Evolutionary conservation across 352 stramenopile species (phyloP).

Genomic region (Pythium aphanidermatum): DNA sequence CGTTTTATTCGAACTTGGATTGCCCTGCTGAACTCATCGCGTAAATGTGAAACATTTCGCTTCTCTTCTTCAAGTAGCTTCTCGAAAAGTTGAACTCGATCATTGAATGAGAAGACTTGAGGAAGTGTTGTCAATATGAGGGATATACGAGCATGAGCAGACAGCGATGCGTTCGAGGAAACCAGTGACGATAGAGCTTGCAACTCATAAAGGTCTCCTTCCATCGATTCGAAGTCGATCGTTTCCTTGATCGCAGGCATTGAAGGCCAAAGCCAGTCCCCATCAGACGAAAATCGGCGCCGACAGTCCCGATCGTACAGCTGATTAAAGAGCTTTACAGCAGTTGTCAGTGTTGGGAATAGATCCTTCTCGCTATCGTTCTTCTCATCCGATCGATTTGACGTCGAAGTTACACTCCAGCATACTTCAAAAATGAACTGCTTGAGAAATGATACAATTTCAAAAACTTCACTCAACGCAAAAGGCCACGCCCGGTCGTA

Average conservation of each 20-base stretch:
- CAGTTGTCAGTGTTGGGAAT: conserved; percentile 48
- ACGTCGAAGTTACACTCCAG: conserved; percentile 28
- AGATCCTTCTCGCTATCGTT: conserved; percentile 9
- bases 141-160: conserved; percentile 34
- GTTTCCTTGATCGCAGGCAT: conserved; percentile 64
- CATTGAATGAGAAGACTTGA: conserved; percentile 73
- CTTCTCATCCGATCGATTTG: not conserved
- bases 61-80: conserved; percentile 67
- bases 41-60: conserved; percentile 29
- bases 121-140: conserved; percentile 68
- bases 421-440: conserved; percentile 64
- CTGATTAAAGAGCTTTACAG: conserved; percentile 76
- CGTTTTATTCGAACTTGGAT: conserved; percentile 64
- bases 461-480: conserved; percentile 26
- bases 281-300: conserved; percentile 34
- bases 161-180: conserved; percentile 21
- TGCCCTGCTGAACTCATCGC: conserved; percentile 49
- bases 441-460: conserved; percentile 50
- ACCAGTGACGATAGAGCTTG: conserved; percentile 46
- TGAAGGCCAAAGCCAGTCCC: conserved; percentile 63
- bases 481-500: conserved; percentile 60
- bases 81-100: conserved; percentile 71
- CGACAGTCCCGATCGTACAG: conserved; percentile 69
- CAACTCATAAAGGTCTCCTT: conserved; percentile 39
- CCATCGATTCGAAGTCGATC: conserved; percentile 54